Base-by-base conservation (phyloP, 495 filamentous ascomycete genomes). In the Podospora fimiseda region DNA sequence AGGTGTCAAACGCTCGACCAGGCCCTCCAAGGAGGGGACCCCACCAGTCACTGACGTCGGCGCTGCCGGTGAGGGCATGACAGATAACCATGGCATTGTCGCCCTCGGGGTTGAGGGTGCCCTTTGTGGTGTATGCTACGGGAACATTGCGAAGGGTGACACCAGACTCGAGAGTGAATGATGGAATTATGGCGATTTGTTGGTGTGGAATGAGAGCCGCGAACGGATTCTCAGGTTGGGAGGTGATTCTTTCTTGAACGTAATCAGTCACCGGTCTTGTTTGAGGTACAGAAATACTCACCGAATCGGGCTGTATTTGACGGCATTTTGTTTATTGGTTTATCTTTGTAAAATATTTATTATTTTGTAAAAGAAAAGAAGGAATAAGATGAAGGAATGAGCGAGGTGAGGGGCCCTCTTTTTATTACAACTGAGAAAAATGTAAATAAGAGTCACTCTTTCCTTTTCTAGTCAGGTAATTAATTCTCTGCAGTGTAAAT, bases 1-100 rank as follows among this genome's bases (percentile, higher is more conserved):
- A 88, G 11, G 84, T 81, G 68, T 98, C 93, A 62, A 98, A 97
- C 1, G 91, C 92, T 60, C 88, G 86, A 27, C 92, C 91, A 46
- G 86, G 80, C 8, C 90, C 89, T 22, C 90, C 90, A 8, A 97
- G 81, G 18, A 98, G 77, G 15, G 93, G 93, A 6, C 93, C 93
- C 93, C 93, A 98, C 93, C 93, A 98, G 72, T 98, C 93, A 53
- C 82, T 80, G 22, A 96, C 93, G 73, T 98, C 93, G 50, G 93
- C 90, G 59, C 91, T 96, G 45, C 93, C 93, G 33, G 93, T 95
- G 58, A 98, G 71, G 38, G 93, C 93, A 73, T 98, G 93, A 70
- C 93, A 98, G 59, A 98, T 95, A 47, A 98, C 86, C 83, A 98
- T 84, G 50, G 79, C 89, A 81, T 98, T 98, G 74, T 95, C 87